Base-by-base conservation (phyloP, 1,139 yeast genomes). In the Protomyces inundatus region DNA sequence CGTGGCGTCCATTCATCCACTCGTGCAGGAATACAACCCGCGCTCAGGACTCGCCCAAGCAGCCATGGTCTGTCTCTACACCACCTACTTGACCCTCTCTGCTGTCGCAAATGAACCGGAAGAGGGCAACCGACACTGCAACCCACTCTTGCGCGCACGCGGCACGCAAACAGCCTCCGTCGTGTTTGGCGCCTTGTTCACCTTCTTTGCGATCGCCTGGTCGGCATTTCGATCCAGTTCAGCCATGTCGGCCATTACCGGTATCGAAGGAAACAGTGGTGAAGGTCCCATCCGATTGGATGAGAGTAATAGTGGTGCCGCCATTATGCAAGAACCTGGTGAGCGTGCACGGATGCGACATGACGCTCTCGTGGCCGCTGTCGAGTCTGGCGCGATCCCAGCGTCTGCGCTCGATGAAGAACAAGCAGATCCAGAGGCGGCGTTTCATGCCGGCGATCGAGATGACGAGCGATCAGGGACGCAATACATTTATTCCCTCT, bases 41-140 rank as follows among this genome's bases (percentile, higher is more conserved):
- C 90, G 88, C 70, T 96, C 97, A 0, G 99, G 98, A 0, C 79
- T 95, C 64, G 98, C 98, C 1, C 99, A 95, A 77, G 83, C 96
- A 9, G 91, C 97, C 30, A 91, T 95, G 95, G 98, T 95, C 45
- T 87, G 95, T 16, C 82, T 90, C 53, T 95, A 95, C 75, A 90
- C 98, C 75, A 88, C 98, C 0, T 95, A 95, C 73, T 79, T 95
- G 69, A 86, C 93, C 4, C 83, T 93, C 81, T 86, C 96, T 69
- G 98, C 98, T 0, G 96, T 95, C 69, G 88, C 97, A 0, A 86
- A 96, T 7, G 98, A 93, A 74, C 99, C 98, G 0, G 98, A 93
- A 75, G 54, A 58, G 34, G 62, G 62, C 36, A 98, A 93, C 77
- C 84, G 82, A 72, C 78, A 79, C 70, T 95, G 99, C 75, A 95